Conservation (phyloP, 371 early-diverging fungal species). For the Mucor velutinosus region DNA sequence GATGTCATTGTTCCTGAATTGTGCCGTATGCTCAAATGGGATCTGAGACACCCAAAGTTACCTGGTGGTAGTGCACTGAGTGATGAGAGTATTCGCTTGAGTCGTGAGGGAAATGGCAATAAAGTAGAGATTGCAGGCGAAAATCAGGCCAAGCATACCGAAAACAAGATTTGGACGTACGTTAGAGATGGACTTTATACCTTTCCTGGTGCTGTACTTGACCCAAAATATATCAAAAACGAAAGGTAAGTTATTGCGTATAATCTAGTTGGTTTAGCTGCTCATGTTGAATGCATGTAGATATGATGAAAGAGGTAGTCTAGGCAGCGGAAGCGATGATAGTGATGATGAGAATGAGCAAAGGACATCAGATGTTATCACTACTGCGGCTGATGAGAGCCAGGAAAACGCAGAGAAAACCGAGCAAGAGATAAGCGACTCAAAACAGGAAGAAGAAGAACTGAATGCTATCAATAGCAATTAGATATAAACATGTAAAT, state of each 20-base stretch:
- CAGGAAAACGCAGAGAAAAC: not conserved
- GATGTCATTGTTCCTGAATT: conserved; percentile 86
- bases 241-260: conserved; percentile 9
- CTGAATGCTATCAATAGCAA: not conserved
- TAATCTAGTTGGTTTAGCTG: not conserved
- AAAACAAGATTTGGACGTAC: conserved; percentile 32
- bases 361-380: not conserved
- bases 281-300: not conserved
- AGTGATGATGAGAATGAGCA: conserved; percentile 7
- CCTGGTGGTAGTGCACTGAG: conserved; percentile 55
- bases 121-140: conserved; percentile 9
- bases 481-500: not conserved
- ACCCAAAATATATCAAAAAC: conserved; percentile 30
- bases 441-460: not conserved
- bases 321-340: conserved; percentile 7
- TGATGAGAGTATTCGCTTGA: conserved; percentile 30
- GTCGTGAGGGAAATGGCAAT: conserved; percentile 21
- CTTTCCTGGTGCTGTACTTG: conserved; percentile 48
- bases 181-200: conserved; percentile 44
- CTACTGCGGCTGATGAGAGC: not conserved
- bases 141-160: conserved; percentile 10
- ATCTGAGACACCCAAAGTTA: conserved; percentile 54
- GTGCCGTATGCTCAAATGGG: conserved; percentile 77
- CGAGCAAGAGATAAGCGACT: not conserved
- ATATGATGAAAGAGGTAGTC: conserved; percentile 17